phyloP scores from a whole-genome alignment of 2,329 filamentous ascomycete genomes.

The Periconia sp. region DNA sequence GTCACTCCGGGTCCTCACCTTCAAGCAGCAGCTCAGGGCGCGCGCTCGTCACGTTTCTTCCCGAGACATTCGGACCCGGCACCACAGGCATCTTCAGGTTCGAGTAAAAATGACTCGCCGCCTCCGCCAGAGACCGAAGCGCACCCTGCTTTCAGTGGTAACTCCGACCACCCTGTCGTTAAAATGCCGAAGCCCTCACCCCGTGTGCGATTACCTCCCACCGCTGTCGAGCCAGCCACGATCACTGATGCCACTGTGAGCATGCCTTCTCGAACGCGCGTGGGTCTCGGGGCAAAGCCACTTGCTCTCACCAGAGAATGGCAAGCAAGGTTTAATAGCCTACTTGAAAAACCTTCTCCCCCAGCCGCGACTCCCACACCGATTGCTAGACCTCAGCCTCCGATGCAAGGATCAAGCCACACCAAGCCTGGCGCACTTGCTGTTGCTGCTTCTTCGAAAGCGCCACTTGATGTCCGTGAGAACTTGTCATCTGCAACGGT shows the following conservation, averaged over 20 bases:
- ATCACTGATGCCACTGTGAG: constrained; percentile 46
- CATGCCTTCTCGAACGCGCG: constrained; percentile 42
- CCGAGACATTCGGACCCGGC: constrained; percentile 35
- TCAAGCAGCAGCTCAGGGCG: constrained; percentile 31
- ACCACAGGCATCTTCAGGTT: constrained; percentile 20
- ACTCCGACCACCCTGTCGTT: constrained; percentile 69
- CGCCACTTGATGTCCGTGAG: constrained; percentile 59
- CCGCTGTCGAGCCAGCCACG: constrained; percentile 45
- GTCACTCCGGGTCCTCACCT: constrained; percentile 27
- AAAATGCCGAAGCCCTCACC: constrained; percentile 73
- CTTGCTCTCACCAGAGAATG: constrained; percentile 61
- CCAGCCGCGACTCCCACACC: constrained; percentile 16
- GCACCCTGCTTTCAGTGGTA: constrained; percentile 75
- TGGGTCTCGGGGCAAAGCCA: constrained; percentile 43
- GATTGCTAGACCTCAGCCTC: constrained; percentile 32
- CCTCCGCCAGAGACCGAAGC: constrained; percentile 74
- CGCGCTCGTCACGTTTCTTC: constrained; percentile 47
- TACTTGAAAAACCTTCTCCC: constrained; percentile 67
- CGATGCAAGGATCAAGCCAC: constrained; percentile 41
- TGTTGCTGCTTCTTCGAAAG: constrained; percentile 71
- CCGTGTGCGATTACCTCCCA: constrained; percentile 80
- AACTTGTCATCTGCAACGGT: constrained; percentile 67
- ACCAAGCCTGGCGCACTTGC: constrained; percentile 57
- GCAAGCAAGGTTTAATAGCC: constrained; percentile 84
- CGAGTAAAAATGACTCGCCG: constrained; percentile 37